Percentiles rank a stretch among this genome's conserved stretches.
phyloP scores from a whole-genome alignment of 169 alveolate genomes.

The Besnoitia besnoiti region DNA sequence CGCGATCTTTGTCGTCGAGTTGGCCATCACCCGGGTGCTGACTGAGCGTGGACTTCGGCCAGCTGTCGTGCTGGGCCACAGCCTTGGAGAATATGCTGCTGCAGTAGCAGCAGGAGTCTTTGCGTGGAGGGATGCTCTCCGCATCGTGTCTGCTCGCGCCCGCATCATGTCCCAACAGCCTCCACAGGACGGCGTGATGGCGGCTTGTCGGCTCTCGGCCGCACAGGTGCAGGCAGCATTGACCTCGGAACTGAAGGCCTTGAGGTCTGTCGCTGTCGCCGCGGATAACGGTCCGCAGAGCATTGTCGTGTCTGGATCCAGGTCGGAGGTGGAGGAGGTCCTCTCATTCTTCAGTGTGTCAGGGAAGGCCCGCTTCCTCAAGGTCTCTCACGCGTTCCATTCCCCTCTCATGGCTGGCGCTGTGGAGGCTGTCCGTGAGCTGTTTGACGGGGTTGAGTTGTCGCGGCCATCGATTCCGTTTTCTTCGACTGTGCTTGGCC shows the following conservation, averaged over 20 bases:
- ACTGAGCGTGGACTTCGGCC: conserved; percentile 76
- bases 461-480: conserved; percentile 48
- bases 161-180: conserved; percentile 35
- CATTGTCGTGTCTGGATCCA: conserved; percentile 74
- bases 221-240: conserved; percentile 30
- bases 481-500: conserved; percentile 49
- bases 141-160: conserved; percentile 44
- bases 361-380: conserved; percentile 54
- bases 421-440: conserved; percentile 41
- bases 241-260: background rate
- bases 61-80: conserved; percentile 76
- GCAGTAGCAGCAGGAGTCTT: conserved; percentile 74
- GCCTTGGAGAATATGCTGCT: conserved; percentile 79
- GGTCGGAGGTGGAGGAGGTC: conserved; percentile 64
- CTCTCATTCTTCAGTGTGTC: conserved; percentile 26
- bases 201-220: conserved; percentile 49
- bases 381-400: conserved; percentile 60
- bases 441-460: background rate
- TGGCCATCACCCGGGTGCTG: conserved; percentile 69
- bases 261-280: conserved; percentile 57
- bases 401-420: conserved; percentile 62
- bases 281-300: conserved; percentile 75
- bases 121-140: conserved; percentile 62
- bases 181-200: conserved; percentile 47
- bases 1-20: conserved; percentile 77